phyloP scores from a whole-genome alignment of 2,329 filamentous ascomycete species.

The Volutella citrinella region DNA sequence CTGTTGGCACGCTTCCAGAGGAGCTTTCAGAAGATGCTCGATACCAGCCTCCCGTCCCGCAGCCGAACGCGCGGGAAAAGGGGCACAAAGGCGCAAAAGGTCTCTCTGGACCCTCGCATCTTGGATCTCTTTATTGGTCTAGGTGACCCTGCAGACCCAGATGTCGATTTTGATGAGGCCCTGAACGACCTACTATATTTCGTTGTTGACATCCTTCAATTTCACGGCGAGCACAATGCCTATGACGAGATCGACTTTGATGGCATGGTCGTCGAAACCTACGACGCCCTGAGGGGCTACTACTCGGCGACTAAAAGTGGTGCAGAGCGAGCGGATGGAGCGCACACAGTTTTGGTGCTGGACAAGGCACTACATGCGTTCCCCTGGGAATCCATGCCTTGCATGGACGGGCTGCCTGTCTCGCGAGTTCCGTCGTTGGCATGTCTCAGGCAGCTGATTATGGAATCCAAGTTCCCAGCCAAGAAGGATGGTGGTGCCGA shows the following conservation, averaged over 20 bases:
- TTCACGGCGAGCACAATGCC: slow-evolving; percentile 92
- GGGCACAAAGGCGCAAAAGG: slow-evolving; percentile 37
- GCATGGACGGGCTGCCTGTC: slow-evolving; percentile 73
- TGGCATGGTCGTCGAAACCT: slow-evolving; percentile 79
- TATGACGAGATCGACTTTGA: slow-evolving; percentile 99
- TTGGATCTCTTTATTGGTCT: slow-evolving; percentile 87
- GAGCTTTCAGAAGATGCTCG: slow-evolving; percentile 74
- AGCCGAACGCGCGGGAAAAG: slow-evolving; percentile 58
- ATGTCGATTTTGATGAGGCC: slow-evolving; percentile 77
- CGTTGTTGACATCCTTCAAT: slow-evolving; percentile 92
- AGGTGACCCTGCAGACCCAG: slow-evolving; percentile 66
- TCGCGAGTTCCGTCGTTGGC: slow-evolving; percentile 86
- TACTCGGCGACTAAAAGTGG: slow-evolving; percentile 50
- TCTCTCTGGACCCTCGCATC: slow-evolving; percentile 59
- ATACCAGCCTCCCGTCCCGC: slow-evolving; percentile 82
- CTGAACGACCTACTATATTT: slow-evolving; percentile 95
- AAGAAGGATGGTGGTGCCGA: slow-evolving; percentile 2
- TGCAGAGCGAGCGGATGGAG: slow-evolving; percentile 39
- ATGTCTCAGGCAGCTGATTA: slow-evolving; percentile 73
- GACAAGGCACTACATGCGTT: slow-evolving; percentile 90
- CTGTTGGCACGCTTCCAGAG: slow-evolving; percentile 73
- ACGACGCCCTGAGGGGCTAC: slow-evolving; percentile 80
- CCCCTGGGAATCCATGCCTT: slow-evolving; percentile 94
- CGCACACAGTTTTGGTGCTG: slow-evolving; percentile 82
- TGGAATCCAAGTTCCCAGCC: slow-evolving; percentile 40